Base-by-base conservation (phyloP, 192 early-diverging fungal genomes). In the Coemansia umbellata region DNA sequence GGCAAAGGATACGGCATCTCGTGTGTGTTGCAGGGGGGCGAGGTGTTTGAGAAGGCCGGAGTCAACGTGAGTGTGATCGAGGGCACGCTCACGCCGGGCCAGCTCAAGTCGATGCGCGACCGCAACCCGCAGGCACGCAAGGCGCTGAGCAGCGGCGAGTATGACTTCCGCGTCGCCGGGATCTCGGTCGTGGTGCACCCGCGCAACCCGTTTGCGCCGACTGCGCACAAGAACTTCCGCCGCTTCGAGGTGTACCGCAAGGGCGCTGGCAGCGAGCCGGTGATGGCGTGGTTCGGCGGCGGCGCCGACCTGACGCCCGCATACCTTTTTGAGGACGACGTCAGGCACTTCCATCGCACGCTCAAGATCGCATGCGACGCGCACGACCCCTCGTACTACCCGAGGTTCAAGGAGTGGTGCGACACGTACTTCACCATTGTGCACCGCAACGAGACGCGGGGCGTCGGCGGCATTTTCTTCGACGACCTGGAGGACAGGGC, bases 401-500 rank as follows among this genome's bases (percentile, higher is more conserved):
- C 84, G 37, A 72, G 81, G 14, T 97, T 96, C 70, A 99, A 99
- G 78, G 82, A 89, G 43, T 97, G 94, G 94, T 95, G 92, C 65
- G 96, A 99, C 64, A 80, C 86, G 28, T 99, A 99, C 70, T 99
- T 99, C 68, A 78, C 82, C 62, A 85, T 85, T 49, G 79, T 84
- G 7, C 96, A 99, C 66, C 83, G 96, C 9, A 60, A 77, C 8
- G 96, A 99, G 67, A 80, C 86, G 13, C 90, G 96, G 24, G 96
- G 96, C 2, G 69, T 99, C 47, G 96, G 96, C 19, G 96, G 96
- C 23, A 97, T 97, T 68, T 99, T 99, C 74, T 99, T 99, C 73
- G 96, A 99, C 57, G 96, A 99, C 59, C 65, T 97, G 33, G 86
- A 88, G 45, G 81, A 87, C 39, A 84, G 83, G 60, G 45, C 60